Percentiles rank a stretch among this genome's conserved stretches.
Evolutionary conservation across 192 early-diverging fungal species (phyloP).

Genomic region (Gonapodya prolifera): DNA sequence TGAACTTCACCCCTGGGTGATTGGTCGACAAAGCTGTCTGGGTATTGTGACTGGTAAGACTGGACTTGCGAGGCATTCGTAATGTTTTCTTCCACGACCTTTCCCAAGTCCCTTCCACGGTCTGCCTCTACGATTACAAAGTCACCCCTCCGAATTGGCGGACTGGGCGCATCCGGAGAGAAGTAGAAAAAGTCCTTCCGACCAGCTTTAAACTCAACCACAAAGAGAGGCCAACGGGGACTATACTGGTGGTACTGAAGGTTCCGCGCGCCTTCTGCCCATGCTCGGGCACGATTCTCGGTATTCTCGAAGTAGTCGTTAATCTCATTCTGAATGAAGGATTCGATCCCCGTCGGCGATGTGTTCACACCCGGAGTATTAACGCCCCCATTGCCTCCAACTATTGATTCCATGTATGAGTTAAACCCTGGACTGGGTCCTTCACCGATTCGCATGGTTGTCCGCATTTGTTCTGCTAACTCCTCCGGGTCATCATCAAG

Average conservation of each 20-base stretch:
- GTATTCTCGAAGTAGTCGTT: constrained; percentile 59
- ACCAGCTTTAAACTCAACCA: constrained; percentile 81
- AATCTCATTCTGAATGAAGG: constrained; percentile 30
- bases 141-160: constrained; percentile 47
- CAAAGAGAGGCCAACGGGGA: constrained; percentile 50
- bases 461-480: not conserved
- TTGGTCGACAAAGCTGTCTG: constrained; percentile 9
- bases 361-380: not conserved
- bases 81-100: constrained; percentile 64
- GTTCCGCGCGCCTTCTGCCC: constrained; percentile 46
- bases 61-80: constrained; percentile 30
- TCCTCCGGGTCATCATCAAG: not conserved
- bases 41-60: constrained; percentile 21
- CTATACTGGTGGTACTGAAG: constrained; percentile 28
- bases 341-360: constrained; percentile 6
- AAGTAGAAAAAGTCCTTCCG: constrained; percentile 73
- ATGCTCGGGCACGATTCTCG: constrained; percentile 36
- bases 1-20: constrained; percentile 57
- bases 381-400: not conserved
- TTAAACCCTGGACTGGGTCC: not conserved
- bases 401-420: not conserved
- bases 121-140: constrained; percentile 82
- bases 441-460: not conserved
- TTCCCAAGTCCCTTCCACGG: constrained; percentile 82
- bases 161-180: constrained; percentile 24